phyloP scores from a whole-genome alignment of 2,329 filamentous ascomycete species.

The Cercospora beticola region DNA sequence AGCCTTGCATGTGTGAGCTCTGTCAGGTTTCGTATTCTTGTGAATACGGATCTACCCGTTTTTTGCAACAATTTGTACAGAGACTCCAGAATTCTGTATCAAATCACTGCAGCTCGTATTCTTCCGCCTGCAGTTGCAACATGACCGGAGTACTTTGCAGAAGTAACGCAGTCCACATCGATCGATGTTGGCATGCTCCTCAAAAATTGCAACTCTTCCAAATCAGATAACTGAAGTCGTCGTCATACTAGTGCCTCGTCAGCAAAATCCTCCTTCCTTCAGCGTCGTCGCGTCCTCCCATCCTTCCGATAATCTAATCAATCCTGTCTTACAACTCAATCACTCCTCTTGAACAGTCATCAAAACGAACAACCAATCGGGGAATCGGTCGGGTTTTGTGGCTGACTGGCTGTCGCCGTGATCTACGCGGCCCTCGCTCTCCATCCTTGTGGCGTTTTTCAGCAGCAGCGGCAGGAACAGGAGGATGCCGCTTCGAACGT shows the following conservation, averaged over 20 bases:
- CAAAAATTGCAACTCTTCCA: not conserved
- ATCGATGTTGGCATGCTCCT: not conserved
- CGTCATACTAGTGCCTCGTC: not conserved
- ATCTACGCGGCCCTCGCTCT: not conserved
- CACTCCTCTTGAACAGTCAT: not conserved
- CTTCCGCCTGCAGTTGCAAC: not conserved
- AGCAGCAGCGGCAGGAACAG: not conserved
- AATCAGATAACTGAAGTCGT: not conserved
- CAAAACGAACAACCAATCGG: not conserved
- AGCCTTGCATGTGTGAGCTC: not conserved
- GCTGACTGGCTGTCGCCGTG: not conserved
- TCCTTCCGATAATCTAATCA: not conserved
- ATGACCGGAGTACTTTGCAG: not conserved
- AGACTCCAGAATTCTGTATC: not conserved
- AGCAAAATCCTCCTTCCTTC: not conserved
- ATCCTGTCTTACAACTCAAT: not conserved
- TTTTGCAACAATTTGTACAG: not conserved
- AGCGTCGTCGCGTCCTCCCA: not conserved
- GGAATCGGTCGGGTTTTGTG: not conserved
- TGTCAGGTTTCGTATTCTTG: not conserved
- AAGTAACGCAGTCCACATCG: not conserved
- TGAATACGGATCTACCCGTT: not conserved
- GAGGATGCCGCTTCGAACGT: not conserved
- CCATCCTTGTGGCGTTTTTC: not conserved
- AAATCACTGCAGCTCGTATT: not conserved